Base-by-base conservation (phyloP, 2,329 filamentous ascomycete species). In the Monilinia fructigena region DNA sequence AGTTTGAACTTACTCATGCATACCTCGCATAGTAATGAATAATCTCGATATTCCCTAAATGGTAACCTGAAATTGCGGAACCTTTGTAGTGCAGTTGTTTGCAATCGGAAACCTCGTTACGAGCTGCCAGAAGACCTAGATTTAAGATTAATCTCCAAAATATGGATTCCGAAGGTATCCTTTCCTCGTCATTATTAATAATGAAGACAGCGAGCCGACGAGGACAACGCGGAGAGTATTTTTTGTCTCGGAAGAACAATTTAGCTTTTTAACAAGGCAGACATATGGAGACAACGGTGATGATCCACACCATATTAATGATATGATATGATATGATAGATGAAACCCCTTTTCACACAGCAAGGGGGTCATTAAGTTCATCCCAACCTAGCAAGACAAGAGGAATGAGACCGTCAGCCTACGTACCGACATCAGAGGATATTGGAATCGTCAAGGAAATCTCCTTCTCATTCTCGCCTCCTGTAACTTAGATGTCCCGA, bases 301-400 rank as follows among this genome's bases (percentile, higher is more conserved):
- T 26, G 50, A 31, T 35, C 52, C 6, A 42, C 26, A 14, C 20
- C 20, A 55, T 18, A 45, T 38, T 38, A 45, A 20, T 47, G 38
- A 35, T 35, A 45, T 42, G 38, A 61, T 26, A 54, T 35, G 5
- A 35, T 35, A 35, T 42, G 38, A 61, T 26, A 47, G 20, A n/a
- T 61, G 40, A 50, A 64, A 55, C 40, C 48, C 40, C 48, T 14
- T 28, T 42, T 16, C 52, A 47, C 38, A n/a, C 2, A 61, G 12
- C n/a, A 16, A 26, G 54, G 31, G 55, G 55, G 54, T 66, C 55
- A 38, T 47, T 18, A 54, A 61, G 38, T 48, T 66, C 63, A 61
- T 61, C 63, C 10, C 7, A 53, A 52, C 55, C 55, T 10, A 26
- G 38, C 23, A 38, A 53, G 14, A 61, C 58, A 60, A 28, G n/a